phyloP scores from a whole-genome alignment of 129 eudicot genomes.

The Lactuca saligna region DNA sequence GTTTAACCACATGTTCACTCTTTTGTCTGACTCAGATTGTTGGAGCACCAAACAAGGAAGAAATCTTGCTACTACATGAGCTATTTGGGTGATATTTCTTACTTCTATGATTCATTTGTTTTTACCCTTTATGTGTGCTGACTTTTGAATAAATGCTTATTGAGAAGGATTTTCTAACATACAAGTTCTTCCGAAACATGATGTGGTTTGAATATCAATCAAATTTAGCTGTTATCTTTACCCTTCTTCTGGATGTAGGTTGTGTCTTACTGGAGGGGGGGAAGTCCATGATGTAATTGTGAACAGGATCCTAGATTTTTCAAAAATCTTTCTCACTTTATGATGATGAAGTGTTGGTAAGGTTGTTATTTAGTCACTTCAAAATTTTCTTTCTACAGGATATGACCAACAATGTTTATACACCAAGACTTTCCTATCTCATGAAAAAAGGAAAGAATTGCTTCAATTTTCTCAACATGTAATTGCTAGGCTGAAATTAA shows the following conservation, averaged over 20 bases:
- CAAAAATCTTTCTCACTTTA: slow-evolving; percentile 57
- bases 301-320: slow-evolving; percentile 51
- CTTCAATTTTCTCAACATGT: slow-evolving; percentile 78
- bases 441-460: slow-evolving; percentile 60
- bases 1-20: no score
- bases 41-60: no score
- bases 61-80: no score
- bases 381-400: slow-evolving; percentile 13
- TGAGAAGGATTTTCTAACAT: neutral
- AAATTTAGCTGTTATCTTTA: slow-evolving; percentile 1
- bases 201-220: neutral
- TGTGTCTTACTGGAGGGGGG: slow-evolving; percentile 52
- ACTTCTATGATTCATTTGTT: neutral
- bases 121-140: neutral
- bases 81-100: no score
- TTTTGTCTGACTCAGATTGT: no score
- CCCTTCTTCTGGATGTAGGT: slow-evolving; percentile 39
- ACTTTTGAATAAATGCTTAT: neutral
- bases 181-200: slow-evolving; percentile 4
- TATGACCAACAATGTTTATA: neutral
- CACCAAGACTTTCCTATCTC: slow-evolving; percentile 17
- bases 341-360: slow-evolving; percentile 53
- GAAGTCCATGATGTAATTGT: slow-evolving; percentile 28
- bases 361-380: no score
- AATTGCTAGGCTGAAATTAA: slow-evolving; percentile 66